These are phyloP conservation scores for Quercus berberidifolia DNA, from an alignment of 306 rosid genomes.

Conservation along the genomic window DNA sequence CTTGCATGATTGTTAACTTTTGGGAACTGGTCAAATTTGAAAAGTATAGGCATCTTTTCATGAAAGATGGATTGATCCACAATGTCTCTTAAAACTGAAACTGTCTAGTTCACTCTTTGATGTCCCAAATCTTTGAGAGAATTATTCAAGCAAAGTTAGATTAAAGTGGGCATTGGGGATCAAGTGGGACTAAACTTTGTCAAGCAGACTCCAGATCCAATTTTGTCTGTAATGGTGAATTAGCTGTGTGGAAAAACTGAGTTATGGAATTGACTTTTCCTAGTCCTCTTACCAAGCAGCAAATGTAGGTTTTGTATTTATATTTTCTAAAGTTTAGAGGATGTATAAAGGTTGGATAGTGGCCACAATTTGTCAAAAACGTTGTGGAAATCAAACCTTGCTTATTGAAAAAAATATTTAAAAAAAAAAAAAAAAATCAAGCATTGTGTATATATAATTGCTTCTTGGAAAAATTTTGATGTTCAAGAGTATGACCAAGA, in stretches of 20 bases:
- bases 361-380: not conserved
- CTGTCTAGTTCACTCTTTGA: not conserved
- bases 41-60: not conserved
- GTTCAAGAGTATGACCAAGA: too few species aligned
- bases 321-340: not conserved
- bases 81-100: not conserved
- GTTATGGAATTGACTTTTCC: not conserved
- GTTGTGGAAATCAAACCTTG: not conserved
- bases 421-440: not conserved
- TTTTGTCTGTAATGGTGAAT: not conserved
- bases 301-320: not conserved
- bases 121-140: conserved; percentile 69
- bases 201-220: not conserved
- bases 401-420: too few species aligned
- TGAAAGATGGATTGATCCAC: not conserved
- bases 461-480: too few species aligned
- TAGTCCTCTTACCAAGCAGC: not conserved
- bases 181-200: conserved; percentile 45
- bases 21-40: not conserved
- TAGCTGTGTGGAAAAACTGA: not conserved
- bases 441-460: too few species aligned
- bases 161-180: too few species aligned
- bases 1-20: not conserved
- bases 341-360: not conserved
- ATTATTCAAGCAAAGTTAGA: too few species aligned